phyloP scores from a whole-genome alignment of 108 stramenopile genomes.

The Nitzschia inconspicua region DNA sequence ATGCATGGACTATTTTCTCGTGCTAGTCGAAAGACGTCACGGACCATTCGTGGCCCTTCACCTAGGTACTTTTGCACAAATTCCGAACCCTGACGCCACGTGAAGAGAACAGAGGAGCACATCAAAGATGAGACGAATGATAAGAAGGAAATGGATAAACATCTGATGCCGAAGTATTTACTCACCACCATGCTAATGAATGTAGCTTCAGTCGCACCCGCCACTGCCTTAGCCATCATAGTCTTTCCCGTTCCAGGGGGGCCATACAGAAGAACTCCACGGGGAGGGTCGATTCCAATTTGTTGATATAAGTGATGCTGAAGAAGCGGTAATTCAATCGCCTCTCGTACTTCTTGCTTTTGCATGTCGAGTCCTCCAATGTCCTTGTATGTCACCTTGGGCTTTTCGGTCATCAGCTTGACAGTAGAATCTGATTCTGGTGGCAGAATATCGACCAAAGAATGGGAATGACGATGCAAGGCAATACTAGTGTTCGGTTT shows the following conservation, averaged over 20 bases:
- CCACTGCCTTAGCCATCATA: slow-evolving; percentile 99
- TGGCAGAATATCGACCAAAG: slow-evolving; percentile 97
- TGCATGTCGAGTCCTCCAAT: slow-evolving; percentile 99
- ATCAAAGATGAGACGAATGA: neutral
- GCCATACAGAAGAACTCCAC: slow-evolving; percentile 96
- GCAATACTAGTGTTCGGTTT: slow-evolving; percentile 98
- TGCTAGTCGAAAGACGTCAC: slow-evolving; percentile 99
- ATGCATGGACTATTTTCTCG: slow-evolving; percentile 97
- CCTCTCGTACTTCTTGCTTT: slow-evolving; percentile 98
- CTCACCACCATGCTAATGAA: slow-evolving; percentile 95
- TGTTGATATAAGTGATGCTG: slow-evolving; percentile 98
- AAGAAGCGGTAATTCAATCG: slow-evolving; percentile 96
- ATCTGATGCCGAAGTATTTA: neutral
- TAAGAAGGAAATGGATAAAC: neutral
- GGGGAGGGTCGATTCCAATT: slow-evolving; percentile 99
- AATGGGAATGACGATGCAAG: slow-evolving; percentile 96
- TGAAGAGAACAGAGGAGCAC: neutral
- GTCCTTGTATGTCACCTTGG: slow-evolving; percentile 96
- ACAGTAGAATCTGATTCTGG: slow-evolving; percentile 98
- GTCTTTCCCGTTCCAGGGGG: slow-evolving; percentile 95
- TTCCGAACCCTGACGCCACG: slow-evolving; percentile 70
- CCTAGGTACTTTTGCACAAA: slow-evolving; percentile 99
- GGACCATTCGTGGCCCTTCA: slow-evolving; percentile 99
- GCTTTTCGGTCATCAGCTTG: slow-evolving; percentile 99
- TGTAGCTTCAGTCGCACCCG: slow-evolving; percentile 96